Percentiles rank a stretch among this genome's conserved stretches.
These are phyloP conservation scores for Herpetomonas muscarum DNA, from an alignment of 208 protist genomes.

Conservation along the genomic window DNA sequence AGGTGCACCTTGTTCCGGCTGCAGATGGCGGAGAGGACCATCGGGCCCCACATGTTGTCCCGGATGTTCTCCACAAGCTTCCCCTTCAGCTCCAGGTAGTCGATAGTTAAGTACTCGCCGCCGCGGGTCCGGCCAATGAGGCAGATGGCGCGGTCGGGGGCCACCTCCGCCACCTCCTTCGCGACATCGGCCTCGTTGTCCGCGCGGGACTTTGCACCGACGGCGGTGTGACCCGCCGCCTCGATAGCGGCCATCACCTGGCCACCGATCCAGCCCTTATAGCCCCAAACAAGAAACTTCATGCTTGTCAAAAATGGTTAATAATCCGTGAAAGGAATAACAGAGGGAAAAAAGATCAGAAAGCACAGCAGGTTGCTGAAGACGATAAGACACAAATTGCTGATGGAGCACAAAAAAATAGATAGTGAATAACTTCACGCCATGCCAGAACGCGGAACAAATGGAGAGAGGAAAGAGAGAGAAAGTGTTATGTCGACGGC, in stretches of 20 bases:
- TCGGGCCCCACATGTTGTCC: constrained; percentile 45
- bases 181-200: constrained; percentile 31
- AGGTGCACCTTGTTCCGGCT: constrained; percentile 24
- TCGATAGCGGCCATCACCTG: constrained; percentile 34
- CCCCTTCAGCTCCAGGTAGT: constrained; percentile 52
- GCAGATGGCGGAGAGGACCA: constrained; percentile 34
- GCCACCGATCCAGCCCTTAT: constrained; percentile 51
- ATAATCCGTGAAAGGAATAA: too few species aligned
- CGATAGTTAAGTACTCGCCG: constrained; percentile 37
- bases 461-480: too few species aligned
- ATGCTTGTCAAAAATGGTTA: constrained; percentile 15
- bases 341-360: too few species aligned
- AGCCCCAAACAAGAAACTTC: constrained; percentile 50
- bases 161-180: constrained; percentile 20
- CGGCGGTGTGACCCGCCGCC: constrained; percentile 19
- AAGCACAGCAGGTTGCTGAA: too few species aligned
- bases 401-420: too few species aligned
- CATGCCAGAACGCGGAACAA: too few species aligned
- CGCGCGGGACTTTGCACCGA: constrained; percentile 34
- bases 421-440: too few species aligned
- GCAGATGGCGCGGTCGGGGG: constrained; percentile 38
- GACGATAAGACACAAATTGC: too few species aligned
- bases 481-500: too few species aligned
- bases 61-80: constrained; percentile 55
- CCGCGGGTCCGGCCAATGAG: constrained; percentile 50